Evolutionary conservation across 2,329 filamentous ascomycete species (phyloP).

Genomic region (Chrysoporthe deuterocubensis): DNA sequence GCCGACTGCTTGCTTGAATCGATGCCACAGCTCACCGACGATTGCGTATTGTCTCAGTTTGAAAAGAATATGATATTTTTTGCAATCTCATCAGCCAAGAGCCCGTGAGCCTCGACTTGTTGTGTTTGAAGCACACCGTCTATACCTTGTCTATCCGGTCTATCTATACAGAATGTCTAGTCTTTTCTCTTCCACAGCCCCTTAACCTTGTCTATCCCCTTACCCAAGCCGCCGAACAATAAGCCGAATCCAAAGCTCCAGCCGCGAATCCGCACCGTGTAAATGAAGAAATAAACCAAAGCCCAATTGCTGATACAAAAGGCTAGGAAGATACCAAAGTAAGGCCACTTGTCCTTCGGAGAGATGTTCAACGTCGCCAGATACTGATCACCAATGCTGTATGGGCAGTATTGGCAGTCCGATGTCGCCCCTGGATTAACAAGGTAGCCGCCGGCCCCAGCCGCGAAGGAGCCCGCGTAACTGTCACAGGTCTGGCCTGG

Average conservation of each 20-base stretch:
- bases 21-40: too few species aligned
- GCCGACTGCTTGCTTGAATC: too few species aligned
- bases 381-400: slow-evolving; percentile 35
- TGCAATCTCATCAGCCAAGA: too few species aligned
- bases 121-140: too few species aligned
- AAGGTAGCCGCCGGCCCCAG: slow-evolving; percentile 64
- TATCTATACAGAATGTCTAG: background rate
- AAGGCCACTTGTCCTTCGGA: slow-evolving; percentile 65
- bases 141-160: background rate
- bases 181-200: slow-evolving; percentile 12
- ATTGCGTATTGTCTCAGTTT: too few species aligned
- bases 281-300: slow-evolving; percentile 38
- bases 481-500: slow-evolving; percentile 61
- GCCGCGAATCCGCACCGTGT: slow-evolving; percentile 35
- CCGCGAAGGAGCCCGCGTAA: slow-evolving; percentile 60
- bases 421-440: slow-evolving; percentile 59
- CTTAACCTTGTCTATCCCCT: slow-evolving; percentile 22
- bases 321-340: slow-evolving; percentile 67
- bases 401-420: slow-evolving; percentile 69
- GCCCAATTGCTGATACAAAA: slow-evolving; percentile 67
- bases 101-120: too few species aligned
- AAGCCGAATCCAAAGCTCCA: slow-evolving; percentile 36
- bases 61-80: too few species aligned
- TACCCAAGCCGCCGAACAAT: slow-evolving; percentile 29
- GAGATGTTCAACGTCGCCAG: slow-evolving; percentile 48